A percentile compares a stretch with the other conserved stretches of the same genome.
Evolutionary conservation across 441 rosid genomes (phyloP).

Genomic region (Pelargonium australe): DNA sequence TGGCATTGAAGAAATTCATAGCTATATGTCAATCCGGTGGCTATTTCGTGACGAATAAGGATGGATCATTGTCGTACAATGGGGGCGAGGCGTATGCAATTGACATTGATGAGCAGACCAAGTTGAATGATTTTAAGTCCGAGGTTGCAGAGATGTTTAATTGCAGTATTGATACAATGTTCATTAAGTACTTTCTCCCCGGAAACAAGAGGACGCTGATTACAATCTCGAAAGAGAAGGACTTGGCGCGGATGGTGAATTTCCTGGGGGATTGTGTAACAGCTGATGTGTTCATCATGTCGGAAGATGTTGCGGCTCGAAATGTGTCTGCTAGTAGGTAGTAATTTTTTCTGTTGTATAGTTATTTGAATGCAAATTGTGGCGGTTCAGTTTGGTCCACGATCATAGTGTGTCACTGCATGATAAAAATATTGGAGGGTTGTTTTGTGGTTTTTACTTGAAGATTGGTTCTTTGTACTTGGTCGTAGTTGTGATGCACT

Average conservation of each 20-base stretch:
- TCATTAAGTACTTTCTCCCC: constrained; percentile 64
- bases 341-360: constrained; percentile 11
- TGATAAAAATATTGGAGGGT: neutral
- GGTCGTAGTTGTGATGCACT: neutral
- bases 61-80: constrained; percentile 55
- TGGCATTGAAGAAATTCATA: constrained; percentile 67
- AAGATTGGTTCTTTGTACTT: too few relatives aligned
- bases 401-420: constrained; percentile 2
- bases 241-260: constrained; percentile 67
- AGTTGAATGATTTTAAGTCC: constrained; percentile 44
- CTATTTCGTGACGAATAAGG: constrained; percentile 56
- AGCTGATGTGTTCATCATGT: constrained; percentile 58
- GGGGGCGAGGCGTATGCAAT: constrained; percentile 83
- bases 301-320: constrained; percentile 49
- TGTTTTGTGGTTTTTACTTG: neutral
- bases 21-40: constrained; percentile 90
- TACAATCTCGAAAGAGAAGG: constrained; percentile 75
- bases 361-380: neutral
- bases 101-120: constrained; percentile 53
- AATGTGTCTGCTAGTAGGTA: constrained; percentile 62
- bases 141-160: constrained; percentile 69
- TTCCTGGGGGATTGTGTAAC: constrained; percentile 48
- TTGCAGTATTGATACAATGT: constrained; percentile 34
- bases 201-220: constrained; percentile 67
- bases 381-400: constrained; percentile 14